Conservation (phyloP, 2,329 filamentous ascomycete species). For the Aspergillus tubingensis region DNA sequence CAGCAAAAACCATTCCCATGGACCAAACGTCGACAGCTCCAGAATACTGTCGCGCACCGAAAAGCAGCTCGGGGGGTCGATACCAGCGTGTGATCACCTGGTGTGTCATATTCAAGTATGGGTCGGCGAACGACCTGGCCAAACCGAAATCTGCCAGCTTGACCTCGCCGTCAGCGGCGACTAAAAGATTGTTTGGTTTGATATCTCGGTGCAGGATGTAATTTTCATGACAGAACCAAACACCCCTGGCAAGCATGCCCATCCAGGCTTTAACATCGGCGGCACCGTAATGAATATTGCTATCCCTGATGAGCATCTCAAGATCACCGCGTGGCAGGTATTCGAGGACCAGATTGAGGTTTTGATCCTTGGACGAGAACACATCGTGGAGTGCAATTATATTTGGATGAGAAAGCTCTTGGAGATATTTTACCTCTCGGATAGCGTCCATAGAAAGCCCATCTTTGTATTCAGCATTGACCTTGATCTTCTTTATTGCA, state of each 20-base stretch:
- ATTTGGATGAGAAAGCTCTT: slow-evolving; percentile 92
- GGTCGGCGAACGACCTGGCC: slow-evolving; percentile 84
- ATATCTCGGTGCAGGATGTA: slow-evolving; percentile 95
- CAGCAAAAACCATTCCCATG: slow-evolving; percentile 88
- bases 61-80: slow-evolving; percentile 88
- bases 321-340: slow-evolving; percentile 92
- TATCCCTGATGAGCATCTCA: slow-evolving; percentile 90
- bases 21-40: slow-evolving; percentile 94
- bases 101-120: slow-evolving; percentile 83
- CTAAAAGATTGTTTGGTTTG: slow-evolving; percentile 97
- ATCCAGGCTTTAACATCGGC: slow-evolving; percentile 98
- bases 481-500: slow-evolving; percentile 63
- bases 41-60: slow-evolving; percentile 84
- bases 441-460: slow-evolving; percentile 93
- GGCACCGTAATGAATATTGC: slow-evolving; percentile 75
- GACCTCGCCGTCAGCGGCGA: slow-evolving; percentile 87
- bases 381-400: slow-evolving; percentile 91
- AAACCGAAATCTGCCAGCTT: slow-evolving; percentile 98
- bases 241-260: slow-evolving; percentile 88
- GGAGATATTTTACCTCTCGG: slow-evolving; percentile 91
- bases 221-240: slow-evolving; percentile 97
- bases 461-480: slow-evolving; percentile 69
- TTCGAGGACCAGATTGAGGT: slow-evolving; percentile 93
- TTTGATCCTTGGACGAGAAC: slow-evolving; percentile 94
- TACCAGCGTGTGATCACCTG: slow-evolving; percentile 98